phyloP scores from a whole-genome alignment of 345 rosid species.

The Luvunga scandens region DNA sequence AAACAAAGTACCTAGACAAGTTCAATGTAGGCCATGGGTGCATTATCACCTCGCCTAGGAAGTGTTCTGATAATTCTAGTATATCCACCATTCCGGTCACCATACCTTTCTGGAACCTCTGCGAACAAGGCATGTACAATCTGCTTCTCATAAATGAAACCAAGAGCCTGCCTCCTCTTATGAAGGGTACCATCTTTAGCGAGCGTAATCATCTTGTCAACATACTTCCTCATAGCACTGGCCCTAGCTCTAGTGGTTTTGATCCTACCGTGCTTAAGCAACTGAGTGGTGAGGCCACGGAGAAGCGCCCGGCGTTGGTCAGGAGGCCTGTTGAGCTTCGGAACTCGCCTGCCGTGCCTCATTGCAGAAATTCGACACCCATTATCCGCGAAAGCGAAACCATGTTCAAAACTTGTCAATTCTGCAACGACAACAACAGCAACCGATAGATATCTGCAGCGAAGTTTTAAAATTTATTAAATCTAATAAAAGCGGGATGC shows the following conservation, averaged over 20 bases:
- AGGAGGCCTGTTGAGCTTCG: slow-evolving; percentile 91
- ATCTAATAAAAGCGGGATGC: neutral
- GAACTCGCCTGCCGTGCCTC: slow-evolving; percentile 84
- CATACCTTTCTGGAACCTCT: slow-evolving; percentile 80
- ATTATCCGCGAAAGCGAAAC: slow-evolving; percentile 44
- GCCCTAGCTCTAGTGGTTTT: slow-evolving; percentile 90
- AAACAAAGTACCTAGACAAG: slow-evolving; percentile 51
- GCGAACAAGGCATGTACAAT: slow-evolving; percentile 87
- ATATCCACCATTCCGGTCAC: slow-evolving; percentile 90
- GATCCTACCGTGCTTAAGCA: slow-evolving; percentile 81
- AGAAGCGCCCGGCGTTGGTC: slow-evolving; percentile 84
- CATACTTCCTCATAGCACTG: slow-evolving; percentile 79
- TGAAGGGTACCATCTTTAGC: slow-evolving; percentile 91
- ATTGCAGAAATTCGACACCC: slow-evolving; percentile 70
- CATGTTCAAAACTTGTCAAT: slow-evolving; percentile 37
- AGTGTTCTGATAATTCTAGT: slow-evolving; percentile 89
- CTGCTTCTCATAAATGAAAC: slow-evolving; percentile 87
- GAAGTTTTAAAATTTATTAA: neutral
- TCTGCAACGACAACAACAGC: slow-evolving; percentile 31
- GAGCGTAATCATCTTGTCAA: slow-evolving; percentile 89
- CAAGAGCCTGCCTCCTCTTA: slow-evolving; percentile 86
- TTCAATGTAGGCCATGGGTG: slow-evolving; percentile 96
- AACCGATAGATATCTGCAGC: neutral
- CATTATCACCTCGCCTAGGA: slow-evolving; percentile 96
- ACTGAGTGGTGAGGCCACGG: slow-evolving; percentile 91